Evolutionary conservation across 345 rosid genomes (phyloP).

Genomic region (Euphorbia pulcherrima): DNA sequence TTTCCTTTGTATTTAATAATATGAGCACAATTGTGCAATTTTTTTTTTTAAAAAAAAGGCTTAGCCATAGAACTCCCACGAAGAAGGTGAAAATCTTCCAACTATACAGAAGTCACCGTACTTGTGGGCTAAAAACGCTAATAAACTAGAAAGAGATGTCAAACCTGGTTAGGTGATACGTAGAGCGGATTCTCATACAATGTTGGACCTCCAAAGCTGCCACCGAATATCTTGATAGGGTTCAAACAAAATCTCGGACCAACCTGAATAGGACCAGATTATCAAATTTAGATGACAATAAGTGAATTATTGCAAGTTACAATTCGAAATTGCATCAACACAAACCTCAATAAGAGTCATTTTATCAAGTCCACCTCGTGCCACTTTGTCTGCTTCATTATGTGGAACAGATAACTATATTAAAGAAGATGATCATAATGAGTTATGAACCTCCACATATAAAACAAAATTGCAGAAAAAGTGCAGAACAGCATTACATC

Average conservation of each 20-base stretch:
- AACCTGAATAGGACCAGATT: conserved; percentile 56
- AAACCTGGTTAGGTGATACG: conserved; percentile 92
- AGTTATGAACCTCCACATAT: background rate
- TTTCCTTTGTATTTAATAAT: too few relatives aligned
- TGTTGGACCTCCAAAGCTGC: conserved; percentile 96
- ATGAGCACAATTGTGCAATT: too few relatives aligned
- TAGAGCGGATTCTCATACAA: conserved; percentile 87
- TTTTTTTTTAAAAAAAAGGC: too few relatives aligned
- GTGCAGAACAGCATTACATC: background rate
- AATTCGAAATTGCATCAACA: conserved; percentile 2
- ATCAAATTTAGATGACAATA: conserved; percentile 1
- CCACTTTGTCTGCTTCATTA: conserved; percentile 79
- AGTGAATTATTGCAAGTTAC: background rate
- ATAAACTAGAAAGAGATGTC: too few relatives aligned
- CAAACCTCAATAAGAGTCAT: conserved; percentile 95
- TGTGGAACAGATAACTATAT: conserved; percentile 86
- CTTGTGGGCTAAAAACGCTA: too few relatives aligned
- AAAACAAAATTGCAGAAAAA: background rate
- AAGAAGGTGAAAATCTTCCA: too few relatives aligned
- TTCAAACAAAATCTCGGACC: conserved; percentile 99
- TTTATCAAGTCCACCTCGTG: conserved; percentile 80
- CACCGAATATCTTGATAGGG: conserved; percentile 87
- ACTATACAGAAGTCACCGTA: too few relatives aligned
- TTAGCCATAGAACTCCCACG: too few relatives aligned
- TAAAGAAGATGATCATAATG: background rate